Base-by-base conservation (phyloP, 2,329 filamentous ascomycete species). In the Fusarium gaditjirri region DNA sequence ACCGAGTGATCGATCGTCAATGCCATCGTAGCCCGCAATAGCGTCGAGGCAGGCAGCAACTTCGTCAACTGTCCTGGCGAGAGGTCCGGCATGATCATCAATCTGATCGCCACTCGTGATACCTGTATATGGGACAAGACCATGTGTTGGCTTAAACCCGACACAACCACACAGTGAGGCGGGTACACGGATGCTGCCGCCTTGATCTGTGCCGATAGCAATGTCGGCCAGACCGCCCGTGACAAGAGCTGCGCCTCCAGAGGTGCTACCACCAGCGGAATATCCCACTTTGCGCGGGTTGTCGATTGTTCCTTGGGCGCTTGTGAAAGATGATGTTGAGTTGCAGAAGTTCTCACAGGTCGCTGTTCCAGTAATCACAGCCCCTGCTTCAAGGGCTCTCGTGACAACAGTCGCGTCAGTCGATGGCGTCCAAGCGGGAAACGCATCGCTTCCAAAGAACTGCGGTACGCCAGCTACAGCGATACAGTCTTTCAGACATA, bases 401-500 rank as follows among this genome's bases (percentile, higher is more conserved):
- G 83, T 85, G 27, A 89, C 85, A 2, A 89, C 83, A 0, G 86
- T 88, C 0, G 88, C 87, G 75, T 89, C 87, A 6, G 85, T 85
- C 9, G 77, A 80, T 0, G 87, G 86, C 0, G 81, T 85, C 86
- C 87, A 89, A 0, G 83, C 81, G 76, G 81, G 65, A 84, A 85
- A 19, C 1, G 84, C 83, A 68, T 88, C 84, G 44, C 84, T 88
- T 1, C 87, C 86, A 44, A 85, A 83, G 59, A 88, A 82, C 57
- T 87, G 85, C 0, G 87, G 86, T 3, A 89, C 85, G 0, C 83
- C 85, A 4, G 86, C 86, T 2, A 89, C 86, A 7, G 85, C 84
- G 41, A 89, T 85, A 35, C 86, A 87, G 69, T 89, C 87, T 72
- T 89, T 89, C 19, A 89, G 67, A 63, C 85, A 86, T 6, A 88